These are phyloP conservation scores for Ulota crispa DNA, from an alignment of 225 moss, liverwort and hornwort species.

Conservation along the genomic window DNA sequence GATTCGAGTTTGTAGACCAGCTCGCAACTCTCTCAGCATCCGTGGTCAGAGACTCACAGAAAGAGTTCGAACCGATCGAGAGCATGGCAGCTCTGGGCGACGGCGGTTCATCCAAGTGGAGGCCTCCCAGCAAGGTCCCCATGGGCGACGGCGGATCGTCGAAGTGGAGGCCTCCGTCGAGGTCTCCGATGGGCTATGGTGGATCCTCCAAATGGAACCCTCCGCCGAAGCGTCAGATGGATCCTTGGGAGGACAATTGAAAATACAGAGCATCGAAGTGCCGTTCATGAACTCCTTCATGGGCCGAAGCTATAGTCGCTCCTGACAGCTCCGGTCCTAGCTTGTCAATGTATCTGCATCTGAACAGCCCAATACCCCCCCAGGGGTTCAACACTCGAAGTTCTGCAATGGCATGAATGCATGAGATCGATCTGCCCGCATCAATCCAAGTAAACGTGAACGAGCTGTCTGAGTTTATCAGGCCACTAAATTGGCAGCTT, in stretches of 20 bases:
- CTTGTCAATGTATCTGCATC: too few species aligned
- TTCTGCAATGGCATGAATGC: too few species aligned
- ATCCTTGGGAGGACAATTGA: not conserved
- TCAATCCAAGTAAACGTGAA: too few species aligned
- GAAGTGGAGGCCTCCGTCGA: slow-evolving; percentile 19
- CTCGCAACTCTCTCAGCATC: not conserved
- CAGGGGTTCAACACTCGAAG: too few species aligned
- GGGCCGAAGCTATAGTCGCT: not conserved
- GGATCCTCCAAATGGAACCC: not conserved
- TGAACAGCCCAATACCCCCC: too few species aligned
- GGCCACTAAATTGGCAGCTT: too few species aligned
- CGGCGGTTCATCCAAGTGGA: slow-evolving; percentile 38
- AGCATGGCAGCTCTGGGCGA: slow-evolving; percentile 30
- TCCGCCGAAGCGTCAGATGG: not conserved
- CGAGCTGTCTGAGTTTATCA: too few species aligned
- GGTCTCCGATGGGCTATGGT: too few species aligned
- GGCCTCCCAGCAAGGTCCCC: slow-evolving; percentile 15
- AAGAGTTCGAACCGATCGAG: not conserved
- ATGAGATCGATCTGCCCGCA: too few species aligned
- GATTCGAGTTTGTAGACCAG: too few species aligned
- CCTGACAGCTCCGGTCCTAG: not conserved
- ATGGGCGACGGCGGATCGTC: slow-evolving; percentile 39
- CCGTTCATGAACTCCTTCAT: not conserved
- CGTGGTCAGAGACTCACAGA: not conserved
- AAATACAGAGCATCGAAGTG: not conserved